Percentiles rank a stretch among this genome's conserved stretches.
Conservation (phyloP, 2,329 filamentous ascomycete species). For the Colletotrichum higginsianum region DNA sequence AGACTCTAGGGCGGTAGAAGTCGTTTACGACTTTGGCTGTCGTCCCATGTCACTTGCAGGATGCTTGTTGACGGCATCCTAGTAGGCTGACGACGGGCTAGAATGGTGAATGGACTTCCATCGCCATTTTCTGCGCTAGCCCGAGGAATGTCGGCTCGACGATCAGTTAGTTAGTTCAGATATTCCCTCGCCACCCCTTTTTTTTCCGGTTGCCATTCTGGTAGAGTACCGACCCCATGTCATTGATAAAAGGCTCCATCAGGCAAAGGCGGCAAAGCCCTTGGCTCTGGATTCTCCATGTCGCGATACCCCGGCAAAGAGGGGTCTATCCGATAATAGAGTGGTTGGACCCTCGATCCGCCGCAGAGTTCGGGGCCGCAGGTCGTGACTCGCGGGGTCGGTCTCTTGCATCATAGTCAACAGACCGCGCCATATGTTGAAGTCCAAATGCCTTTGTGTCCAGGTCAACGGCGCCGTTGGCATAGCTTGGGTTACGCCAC, state of each 20-base stretch:
- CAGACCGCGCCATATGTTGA: conserved; percentile 1
- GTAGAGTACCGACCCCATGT: conserved; percentile 10
- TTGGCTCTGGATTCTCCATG: conserved; percentile 27
- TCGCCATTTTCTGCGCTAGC: conserved; percentile 31
- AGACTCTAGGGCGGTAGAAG: conserved; percentile 6
- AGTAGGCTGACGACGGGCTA: conserved; percentile 31
- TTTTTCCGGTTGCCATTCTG: conserved; percentile 21
- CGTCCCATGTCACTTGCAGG: conserved; percentile 41
- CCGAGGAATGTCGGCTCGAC: conserved; percentile 34
- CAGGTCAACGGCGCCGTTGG: conserved; percentile 24
- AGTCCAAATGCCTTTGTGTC: conserved; percentile 11
- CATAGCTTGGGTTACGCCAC: conserved; percentile 20
- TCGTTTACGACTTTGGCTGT: conserved; percentile 27
- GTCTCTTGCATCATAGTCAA: conserved; percentile 38
- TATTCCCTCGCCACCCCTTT: conserved; percentile 39
- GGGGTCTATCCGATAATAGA: conserved; percentile 31
- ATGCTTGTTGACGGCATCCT: conserved; percentile 36
- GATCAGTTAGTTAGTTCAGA: conserved; percentile 37
- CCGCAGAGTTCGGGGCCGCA: conserved; percentile 35
- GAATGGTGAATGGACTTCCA: conserved; percentile 34
- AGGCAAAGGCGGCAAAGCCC: conserved; percentile 41
- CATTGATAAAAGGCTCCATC: conserved; percentile 23
- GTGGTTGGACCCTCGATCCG: conserved; percentile 39
- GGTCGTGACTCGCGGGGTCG: conserved; percentile 40
- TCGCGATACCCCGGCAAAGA: conserved; percentile 29